phyloP scores from a whole-genome alignment of 2,329 filamentous ascomycete species.

The Onygenales sp. region DNA sequence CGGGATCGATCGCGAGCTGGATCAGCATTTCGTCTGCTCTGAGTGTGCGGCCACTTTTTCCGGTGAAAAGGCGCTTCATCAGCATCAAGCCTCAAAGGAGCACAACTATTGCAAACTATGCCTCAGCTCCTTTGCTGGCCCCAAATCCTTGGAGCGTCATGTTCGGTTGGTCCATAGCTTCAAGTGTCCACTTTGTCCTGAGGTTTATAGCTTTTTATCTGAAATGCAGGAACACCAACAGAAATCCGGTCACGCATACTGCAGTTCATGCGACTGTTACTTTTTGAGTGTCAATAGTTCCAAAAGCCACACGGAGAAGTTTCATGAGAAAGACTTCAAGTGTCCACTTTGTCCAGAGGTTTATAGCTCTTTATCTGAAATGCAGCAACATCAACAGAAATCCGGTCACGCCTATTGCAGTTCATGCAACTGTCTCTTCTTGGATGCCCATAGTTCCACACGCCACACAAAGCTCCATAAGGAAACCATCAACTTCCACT shows the following conservation, averaged over 20 bases:
- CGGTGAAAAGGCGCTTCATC: slow-evolving; percentile 8
- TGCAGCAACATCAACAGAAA: background rate
- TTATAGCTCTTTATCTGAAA: background rate
- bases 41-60: slow-evolving; percentile 6
- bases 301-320: background rate
- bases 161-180: slow-evolving; percentile 8
- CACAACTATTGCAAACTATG: slow-evolving; percentile 12
- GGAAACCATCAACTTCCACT: background rate
- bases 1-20: background rate
- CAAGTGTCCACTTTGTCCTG: slow-evolving; percentile 5
- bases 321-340: background rate
- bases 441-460: background rate
- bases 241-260: slow-evolving; percentile 7
- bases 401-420: background rate
- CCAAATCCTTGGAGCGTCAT: slow-evolving; percentile 4
- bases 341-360: background rate
- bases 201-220: background rate
- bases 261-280: slow-evolving; percentile 9
- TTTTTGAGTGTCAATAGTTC: background rate
- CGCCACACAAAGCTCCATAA: background rate
- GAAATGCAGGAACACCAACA: slow-evolving; percentile 7
- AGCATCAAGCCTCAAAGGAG: slow-evolving; percentile 9
- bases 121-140: slow-evolving; percentile 9
- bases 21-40: slow-evolving; percentile 7
- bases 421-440: background rate